These are phyloP conservation scores for Musa troglodytarum DNA, from an alignment of 176 grass and related monocot genomes.

Conservation along the genomic window DNA sequence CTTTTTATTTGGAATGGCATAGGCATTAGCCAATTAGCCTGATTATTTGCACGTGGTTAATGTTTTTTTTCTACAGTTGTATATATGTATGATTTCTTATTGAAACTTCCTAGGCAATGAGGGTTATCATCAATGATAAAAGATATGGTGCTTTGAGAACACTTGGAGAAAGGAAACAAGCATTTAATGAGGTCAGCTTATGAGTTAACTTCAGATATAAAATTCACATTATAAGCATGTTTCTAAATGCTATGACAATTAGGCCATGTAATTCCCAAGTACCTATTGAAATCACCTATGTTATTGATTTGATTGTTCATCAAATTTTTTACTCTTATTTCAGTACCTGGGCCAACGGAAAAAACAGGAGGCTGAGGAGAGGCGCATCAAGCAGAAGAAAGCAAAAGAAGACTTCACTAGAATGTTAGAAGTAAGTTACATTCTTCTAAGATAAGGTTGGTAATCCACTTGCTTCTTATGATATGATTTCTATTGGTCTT, in stretches of 20 bases:
- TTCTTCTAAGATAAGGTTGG: not conserved
- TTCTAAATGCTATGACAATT: not conserved
- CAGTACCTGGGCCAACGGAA: slow-evolving; percentile 95
- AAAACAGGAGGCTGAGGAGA: slow-evolving; percentile 78
- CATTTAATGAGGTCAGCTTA: slow-evolving; percentile 83
- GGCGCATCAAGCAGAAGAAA: slow-evolving; percentile 82
- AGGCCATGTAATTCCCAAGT: not conserved
- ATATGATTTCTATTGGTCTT: slow-evolving; percentile 20
- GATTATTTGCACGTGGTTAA: not conserved
- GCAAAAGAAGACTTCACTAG: slow-evolving; percentile 77
- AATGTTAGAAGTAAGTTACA: slow-evolving; percentile 80
- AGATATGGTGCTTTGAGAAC: slow-evolving; percentile 82
- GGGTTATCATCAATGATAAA: slow-evolving; percentile 92
- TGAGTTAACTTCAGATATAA: not conserved
- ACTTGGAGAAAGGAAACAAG: slow-evolving; percentile 98
- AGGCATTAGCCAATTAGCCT: not conserved
- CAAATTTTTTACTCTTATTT: slow-evolving; percentile 18
- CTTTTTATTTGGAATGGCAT: not conserved
- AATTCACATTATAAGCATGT: not conserved
- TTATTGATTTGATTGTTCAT: not conserved
- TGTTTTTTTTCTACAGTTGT: slow-evolving; percentile 1
- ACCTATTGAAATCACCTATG: not conserved
- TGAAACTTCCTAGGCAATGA: slow-evolving; percentile 63
- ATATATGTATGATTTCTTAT: slow-evolving; percentile 20
- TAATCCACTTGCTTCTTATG: not conserved